Evolutionary conservation across 768 basidiomycete species (phyloP), one percentile per base, ranked within the genome.

Genomic region (Cyclocybe aegerita): DNA sequence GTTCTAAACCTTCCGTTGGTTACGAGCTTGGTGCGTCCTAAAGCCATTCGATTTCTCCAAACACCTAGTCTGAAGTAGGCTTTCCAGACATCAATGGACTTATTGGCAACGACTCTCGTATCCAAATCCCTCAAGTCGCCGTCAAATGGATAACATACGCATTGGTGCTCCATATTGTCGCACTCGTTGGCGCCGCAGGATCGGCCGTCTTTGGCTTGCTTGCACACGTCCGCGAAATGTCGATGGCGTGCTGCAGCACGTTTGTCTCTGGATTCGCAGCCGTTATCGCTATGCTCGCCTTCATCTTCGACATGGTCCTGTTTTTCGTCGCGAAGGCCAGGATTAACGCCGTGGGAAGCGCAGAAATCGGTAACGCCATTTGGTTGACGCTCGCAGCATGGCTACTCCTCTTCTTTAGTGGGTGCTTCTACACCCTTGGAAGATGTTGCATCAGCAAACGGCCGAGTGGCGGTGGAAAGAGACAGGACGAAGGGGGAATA

Each of bases 91-190:
- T 95, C 57, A 92, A 94, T 60, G 63, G 74, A 34, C 77, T 98
- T 1, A 82, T 97, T 31, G 90, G 86, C 5, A 78, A 91, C 65
- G 68, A 76, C 3, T 71, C 80, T 2, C 60, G 74, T 23, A 69
- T 95, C 33, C 67, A 91, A 57, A 90, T 98, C 44, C 93, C 94
- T 1, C 73, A 83, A 49, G 81, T 92, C 5, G 79, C 85, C 43
- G 88, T 94, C 53, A 96, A 97, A 73, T 98, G 95, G 92, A 74
- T 98, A 63, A 98, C 97, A 8, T 96, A 96, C 62, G 86, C 85
- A 16, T 84, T 99, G 56, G 83, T 98, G 55, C 79, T 98, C 11
- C 95, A 98, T 65, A 83, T 97, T 52, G 84, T 93, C 50, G 96
- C 92, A 11, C 83, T 98, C 49, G 80, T 68, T 9, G 77, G 88